These are phyloP conservation scores for Phlebiopsis flavidoalba DNA, from an alignment of 768 basidiomycete genomes.

Conservation along the genomic window DNA sequence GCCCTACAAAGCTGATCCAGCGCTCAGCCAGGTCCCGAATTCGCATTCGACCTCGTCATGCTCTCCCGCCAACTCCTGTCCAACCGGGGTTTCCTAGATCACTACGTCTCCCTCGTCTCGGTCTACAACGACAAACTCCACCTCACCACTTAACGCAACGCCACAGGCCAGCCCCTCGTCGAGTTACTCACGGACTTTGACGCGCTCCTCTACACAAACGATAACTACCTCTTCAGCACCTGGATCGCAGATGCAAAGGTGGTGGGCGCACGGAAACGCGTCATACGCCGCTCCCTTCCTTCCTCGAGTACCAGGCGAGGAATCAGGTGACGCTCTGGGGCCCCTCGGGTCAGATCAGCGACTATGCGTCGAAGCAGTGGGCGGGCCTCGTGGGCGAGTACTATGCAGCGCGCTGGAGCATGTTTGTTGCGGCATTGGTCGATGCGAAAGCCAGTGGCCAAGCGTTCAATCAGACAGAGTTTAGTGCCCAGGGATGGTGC, in stretches of 20 bases:
- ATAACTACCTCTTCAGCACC: conserved; percentile 28
- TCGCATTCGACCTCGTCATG: conserved; percentile 35
- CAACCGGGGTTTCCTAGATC: conserved; percentile 32
- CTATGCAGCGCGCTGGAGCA: conserved; percentile 30
- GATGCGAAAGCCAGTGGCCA: conserved; percentile 22
- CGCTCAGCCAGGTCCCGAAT: conserved; percentile 26
- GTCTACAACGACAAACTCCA: conserved; percentile 22
- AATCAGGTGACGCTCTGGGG: conserved; percentile 43
- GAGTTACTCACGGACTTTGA: conserved; percentile 31
- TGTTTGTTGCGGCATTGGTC: conserved; percentile 29
- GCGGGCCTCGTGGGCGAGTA: conserved; percentile 33
- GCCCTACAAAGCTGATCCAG: conserved; percentile 10
- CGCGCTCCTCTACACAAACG: conserved; percentile 27
- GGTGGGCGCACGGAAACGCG: conserved; percentile 24
- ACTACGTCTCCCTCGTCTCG: conserved; percentile 26
- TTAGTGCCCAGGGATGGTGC: conserved; percentile 22
- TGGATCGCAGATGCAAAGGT: conserved; percentile 32
- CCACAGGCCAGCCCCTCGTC: conserved; percentile 25
- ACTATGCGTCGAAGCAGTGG: conserved; percentile 41
- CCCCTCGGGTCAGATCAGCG: conserved; percentile 35
- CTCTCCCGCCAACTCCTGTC: conserved; percentile 34
- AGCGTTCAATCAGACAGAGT: conserved; percentile 24
- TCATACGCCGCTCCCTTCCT: conserved; percentile 28
- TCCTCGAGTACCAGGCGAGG: conserved; percentile 34
- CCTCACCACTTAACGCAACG: conserved; percentile 19